Evolutionary conservation across 1,139 yeast genomes (phyloP), one percentile per base, ranked within the genome.

Genomic region (Sugiyamaella japonica): DNA sequence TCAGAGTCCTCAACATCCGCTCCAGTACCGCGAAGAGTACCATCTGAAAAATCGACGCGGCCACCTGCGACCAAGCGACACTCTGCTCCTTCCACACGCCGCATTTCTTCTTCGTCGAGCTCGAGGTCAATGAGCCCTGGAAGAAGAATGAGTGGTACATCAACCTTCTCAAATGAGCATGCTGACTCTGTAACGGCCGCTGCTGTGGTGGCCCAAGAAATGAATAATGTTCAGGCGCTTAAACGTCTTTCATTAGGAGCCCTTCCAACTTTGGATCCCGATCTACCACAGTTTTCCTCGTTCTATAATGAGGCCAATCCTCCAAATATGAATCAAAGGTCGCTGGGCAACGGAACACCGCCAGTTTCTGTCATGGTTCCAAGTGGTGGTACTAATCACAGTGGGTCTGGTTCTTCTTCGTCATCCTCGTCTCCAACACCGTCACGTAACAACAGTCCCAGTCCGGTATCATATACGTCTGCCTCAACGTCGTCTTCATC

Each of bases 191-290:
- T 59, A 31, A 63, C 68, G 10, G 69, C 68, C 6, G 65, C 67
- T 37, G 75, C 76, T 42, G 76, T 77, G 9, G 79, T 78, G 15
- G 79, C 78, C 50, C 80, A 77, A 58, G 82, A 78, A 60, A 69
- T 78, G 66, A 73, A 73, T 56, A 76, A 76, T 28, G 72, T 78
- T 47, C 75, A 78, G 56, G 75, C 78, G 1, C 65, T 78, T 52
- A 78, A 78, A 57, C 70, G 82, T 37, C 68, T 78, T 2, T 76
- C 80, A 1, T 71, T 78, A 49, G 80, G 80, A 40, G 72, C 77
- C 10, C 53, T 68, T 29, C 69, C 76, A 6, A 62, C 76, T 3
- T 60, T 73, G 43, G 82, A 78, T 59, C 82, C 82, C 0, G 82
- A 78, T 58, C 60, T 78, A 38, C 77, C 79, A 0, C 66, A 53